These are phyloP conservation scores for Nemania sp. DNA, from an alignment of 2,329 filamentous ascomycete genomes.

Conservation along the genomic window DNA sequence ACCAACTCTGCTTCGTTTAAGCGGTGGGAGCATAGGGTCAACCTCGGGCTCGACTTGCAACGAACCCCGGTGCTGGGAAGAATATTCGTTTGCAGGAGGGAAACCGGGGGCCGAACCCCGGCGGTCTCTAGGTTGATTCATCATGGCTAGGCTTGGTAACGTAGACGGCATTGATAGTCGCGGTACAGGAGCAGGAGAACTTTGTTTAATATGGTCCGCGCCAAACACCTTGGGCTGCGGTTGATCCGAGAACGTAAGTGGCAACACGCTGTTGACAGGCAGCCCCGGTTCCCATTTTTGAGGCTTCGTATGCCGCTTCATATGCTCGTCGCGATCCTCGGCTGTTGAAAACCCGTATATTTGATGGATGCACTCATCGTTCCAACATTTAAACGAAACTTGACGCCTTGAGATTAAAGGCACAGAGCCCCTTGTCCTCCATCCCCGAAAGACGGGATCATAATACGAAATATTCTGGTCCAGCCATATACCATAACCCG, in stretches of 20 bases:
- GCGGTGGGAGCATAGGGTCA: slow-evolving; percentile 65
- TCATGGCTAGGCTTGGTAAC: slow-evolving; percentile 53
- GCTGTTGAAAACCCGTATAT: slow-evolving; percentile 67
- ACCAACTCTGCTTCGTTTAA: slow-evolving; percentile 65
- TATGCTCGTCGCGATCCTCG: slow-evolving; percentile 65
- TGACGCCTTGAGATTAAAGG: slow-evolving; percentile 53
- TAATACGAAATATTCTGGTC: slow-evolving; percentile 63
- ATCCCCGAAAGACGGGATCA: slow-evolving; percentile 61
- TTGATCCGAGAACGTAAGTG: slow-evolving; percentile 53
- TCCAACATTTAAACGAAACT: slow-evolving; percentile 65
- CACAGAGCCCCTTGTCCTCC: slow-evolving; percentile 54
- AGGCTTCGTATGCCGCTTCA: slow-evolving; percentile 58
- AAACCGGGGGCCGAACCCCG: slow-evolving; percentile 56
- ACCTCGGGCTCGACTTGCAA: slow-evolving; percentile 61
- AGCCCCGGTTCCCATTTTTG: slow-evolving; percentile 61
- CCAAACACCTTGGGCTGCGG: slow-evolving; percentile 49
- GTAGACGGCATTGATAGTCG: slow-evolving; percentile 52
- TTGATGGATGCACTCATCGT: slow-evolving; percentile 68
- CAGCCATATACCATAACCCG: slow-evolving; percentile 64
- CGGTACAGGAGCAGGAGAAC: slow-evolving; percentile 58
- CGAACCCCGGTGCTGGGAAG: slow-evolving; percentile 54
- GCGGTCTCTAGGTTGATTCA: slow-evolving; percentile 54
- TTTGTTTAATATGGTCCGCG: slow-evolving; percentile 52
- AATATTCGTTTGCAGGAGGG: slow-evolving; percentile 56
- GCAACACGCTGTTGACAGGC: slow-evolving; percentile 55